Evolutionary conservation across 345 rosid species (phyloP).

Genomic region (Sonneratia caseolaris): DNA sequence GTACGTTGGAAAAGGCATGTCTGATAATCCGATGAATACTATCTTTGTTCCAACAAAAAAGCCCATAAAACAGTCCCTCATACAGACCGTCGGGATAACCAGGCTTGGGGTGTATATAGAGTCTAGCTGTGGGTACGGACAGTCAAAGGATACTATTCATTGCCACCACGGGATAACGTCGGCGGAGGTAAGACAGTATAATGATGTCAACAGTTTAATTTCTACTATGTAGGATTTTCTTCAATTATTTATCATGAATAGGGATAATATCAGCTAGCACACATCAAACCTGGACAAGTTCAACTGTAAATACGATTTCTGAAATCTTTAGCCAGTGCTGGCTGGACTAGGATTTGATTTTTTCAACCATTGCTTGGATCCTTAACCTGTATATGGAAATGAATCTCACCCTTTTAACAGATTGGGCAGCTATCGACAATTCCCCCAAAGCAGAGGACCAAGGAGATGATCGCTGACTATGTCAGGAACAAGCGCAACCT

Average conservation of each 20-base stretch:
- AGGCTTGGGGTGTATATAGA: constrained; percentile 83
- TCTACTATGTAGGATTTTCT: background rate
- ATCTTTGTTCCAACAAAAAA: constrained; percentile 63
- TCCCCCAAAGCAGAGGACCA: constrained; percentile 63
- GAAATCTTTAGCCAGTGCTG: background rate
- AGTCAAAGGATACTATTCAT: constrained; percentile 57
- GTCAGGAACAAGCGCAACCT: constrained; percentile 36
- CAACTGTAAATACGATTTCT: too few relatives aligned
- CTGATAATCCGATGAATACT: constrained; percentile 89
- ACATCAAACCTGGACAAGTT: too few relatives aligned
- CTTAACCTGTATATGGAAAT: background rate
- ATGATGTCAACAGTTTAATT: background rate
- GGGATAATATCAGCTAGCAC: background rate
- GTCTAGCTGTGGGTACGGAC: constrained; percentile 89
- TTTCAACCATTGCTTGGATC: too few relatives aligned
- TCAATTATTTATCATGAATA: too few relatives aligned
- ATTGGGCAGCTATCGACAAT: constrained; percentile 70
- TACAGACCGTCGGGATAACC: constrained; percentile 90
- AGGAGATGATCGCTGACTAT: constrained; percentile 51
- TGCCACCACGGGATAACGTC: constrained; percentile 81
- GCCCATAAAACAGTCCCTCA: constrained; percentile 60
- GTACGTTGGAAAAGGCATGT: constrained; percentile 82
- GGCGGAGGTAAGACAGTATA: constrained; percentile 45
- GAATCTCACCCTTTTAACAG: constrained; percentile 13
- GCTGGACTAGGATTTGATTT: too few relatives aligned